Conservation (phyloP, 352 stramenopile genomes). For the Globisporangium mamillatum region DNA sequence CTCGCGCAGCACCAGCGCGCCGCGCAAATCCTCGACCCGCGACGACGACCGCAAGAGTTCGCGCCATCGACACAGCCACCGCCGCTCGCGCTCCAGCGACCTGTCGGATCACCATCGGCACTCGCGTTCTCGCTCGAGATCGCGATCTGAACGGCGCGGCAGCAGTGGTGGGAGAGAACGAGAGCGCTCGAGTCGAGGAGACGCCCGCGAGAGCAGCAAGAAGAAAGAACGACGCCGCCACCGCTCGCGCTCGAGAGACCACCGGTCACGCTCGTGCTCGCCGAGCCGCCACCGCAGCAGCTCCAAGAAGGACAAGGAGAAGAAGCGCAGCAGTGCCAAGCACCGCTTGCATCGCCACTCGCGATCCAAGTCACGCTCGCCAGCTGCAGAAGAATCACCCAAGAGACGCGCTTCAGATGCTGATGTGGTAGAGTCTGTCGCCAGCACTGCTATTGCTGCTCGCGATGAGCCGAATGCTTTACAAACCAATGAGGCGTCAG, state of each 20-base stretch:
- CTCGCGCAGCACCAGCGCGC: conserved; percentile 16
- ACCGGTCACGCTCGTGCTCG: conserved; percentile 21
- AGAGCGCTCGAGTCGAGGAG: conserved; percentile 13
- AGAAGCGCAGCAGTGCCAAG: conserved; percentile 15
- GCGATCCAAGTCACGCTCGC: conserved; percentile 17
- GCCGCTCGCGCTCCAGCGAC: conserved; percentile 22
- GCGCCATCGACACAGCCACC: conserved; percentile 21
- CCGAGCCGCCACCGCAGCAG: conserved; percentile 23
- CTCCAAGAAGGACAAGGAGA: conserved; percentile 24
- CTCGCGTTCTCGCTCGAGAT: conserved; percentile 32
- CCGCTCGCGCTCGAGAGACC: conserved; percentile 19
- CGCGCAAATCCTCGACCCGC: conserved; percentile 21
- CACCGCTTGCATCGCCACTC: conserved; percentile 14
- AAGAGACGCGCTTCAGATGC: background rate
- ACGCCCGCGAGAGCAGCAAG: conserved; percentile 16
- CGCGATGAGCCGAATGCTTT: background rate
- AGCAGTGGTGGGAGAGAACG: conserved; percentile 2
- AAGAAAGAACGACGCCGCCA: conserved; percentile 15
- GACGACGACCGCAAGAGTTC: conserved; percentile 20
- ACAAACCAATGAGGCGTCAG: background rate
- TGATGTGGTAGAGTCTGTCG: background rate
- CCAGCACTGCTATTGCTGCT: background rate
- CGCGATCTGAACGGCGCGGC: conserved; percentile 25
- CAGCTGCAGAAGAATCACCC: background rate
- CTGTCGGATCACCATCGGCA: conserved; percentile 23